Base-by-base conservation (phyloP, 805 yeast genomes). In the Teunomyces tritomae region DNA sequence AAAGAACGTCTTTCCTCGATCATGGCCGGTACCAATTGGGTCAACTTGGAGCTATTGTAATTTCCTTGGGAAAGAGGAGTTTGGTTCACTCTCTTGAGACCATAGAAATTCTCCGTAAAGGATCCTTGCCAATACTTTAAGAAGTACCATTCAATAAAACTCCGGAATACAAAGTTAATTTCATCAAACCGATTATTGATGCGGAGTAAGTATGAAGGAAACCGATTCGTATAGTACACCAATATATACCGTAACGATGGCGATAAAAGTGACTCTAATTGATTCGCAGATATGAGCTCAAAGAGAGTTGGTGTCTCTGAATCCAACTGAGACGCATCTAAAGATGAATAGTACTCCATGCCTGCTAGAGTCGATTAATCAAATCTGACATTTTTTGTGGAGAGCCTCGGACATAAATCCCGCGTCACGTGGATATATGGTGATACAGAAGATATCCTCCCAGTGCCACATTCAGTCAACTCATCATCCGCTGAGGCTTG, bases 31-130 rank as follows among this genome's bases (percentile, higher is more conserved):
- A 59, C 71, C 48, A 61, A 58, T 56, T 59, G 77, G 11, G 65
- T 65, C 48, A 73, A 52, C 48, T 64, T 71, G 26, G 64, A 51
- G 36, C 60, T 54, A 45, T 67, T 63, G 44, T 63, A 70, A 42
- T 63, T 60, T 8, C 32, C n/a, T 39, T 58, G 52, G 1, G 73
- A 58, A 13, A 71, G 56, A 3, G 69, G 70, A 0, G 74, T 70
- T 44, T 59, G 64, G 48, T 67, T 68, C 27, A 78, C 77, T 42
- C 96, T 73, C 59, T 89, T 89, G 53, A 92, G 67, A 1, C 97
- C 98, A 61, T 92, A 92, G 61, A 92, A 92, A 60, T 87, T 87
- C 63, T 92, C 97, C 0, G 96, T 89, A 58, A 92, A 89, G 2
- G 94, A 81, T 0, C 95, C 81, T 57, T 88, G 91, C 89, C 94